These are phyloP conservation scores for Escovopsis sp. DNA, from an alignment of 2,329 filamentous ascomycete genomes.

Conservation along the genomic window DNA sequence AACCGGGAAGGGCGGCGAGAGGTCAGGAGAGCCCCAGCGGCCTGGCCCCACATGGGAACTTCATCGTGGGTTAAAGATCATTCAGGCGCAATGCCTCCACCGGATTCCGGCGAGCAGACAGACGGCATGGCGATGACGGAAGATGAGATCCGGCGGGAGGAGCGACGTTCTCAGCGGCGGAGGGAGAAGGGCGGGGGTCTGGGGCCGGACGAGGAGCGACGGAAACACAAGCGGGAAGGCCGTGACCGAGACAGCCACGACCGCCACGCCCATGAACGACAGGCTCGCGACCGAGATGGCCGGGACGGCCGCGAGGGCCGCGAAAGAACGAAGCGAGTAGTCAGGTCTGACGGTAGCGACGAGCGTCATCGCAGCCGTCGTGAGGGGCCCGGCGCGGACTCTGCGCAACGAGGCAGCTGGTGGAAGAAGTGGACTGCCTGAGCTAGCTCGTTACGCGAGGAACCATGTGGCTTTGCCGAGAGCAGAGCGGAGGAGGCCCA, in stretches of 20 bases:
- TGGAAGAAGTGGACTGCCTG: slow-evolving; percentile 38
- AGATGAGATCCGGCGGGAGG: slow-evolving; percentile 36
- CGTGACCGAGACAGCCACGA: slow-evolving; percentile 8
- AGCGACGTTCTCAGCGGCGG: slow-evolving; percentile 30
- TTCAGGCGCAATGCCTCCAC: slow-evolving; percentile 45
- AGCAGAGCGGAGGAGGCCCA: neutral
- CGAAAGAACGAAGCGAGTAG: slow-evolving; percentile 16
- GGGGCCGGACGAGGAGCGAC: slow-evolving; percentile 27
- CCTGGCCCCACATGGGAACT: slow-evolving; percentile 49
- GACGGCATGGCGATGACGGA: slow-evolving; percentile 23
- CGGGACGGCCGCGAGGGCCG: slow-evolving; percentile 27
- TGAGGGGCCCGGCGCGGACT: slow-evolving; percentile 28
- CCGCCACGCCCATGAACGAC: slow-evolving; percentile 13
- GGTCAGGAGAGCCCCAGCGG: slow-evolving; percentile 18
- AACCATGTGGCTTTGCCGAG: too few relatives aligned
- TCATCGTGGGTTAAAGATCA: slow-evolving; percentile 54
- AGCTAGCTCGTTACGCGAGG: slow-evolving; percentile 13
- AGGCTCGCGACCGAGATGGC: slow-evolving; percentile 18
- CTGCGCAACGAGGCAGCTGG: slow-evolving; percentile 40
- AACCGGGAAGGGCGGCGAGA: slow-evolving; percentile 23
- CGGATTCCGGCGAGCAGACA: slow-evolving; percentile 23
- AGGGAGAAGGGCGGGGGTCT: slow-evolving; percentile 28
- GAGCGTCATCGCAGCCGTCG: slow-evolving; percentile 28
- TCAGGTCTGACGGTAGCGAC: slow-evolving; percentile 28
- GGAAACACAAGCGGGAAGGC: slow-evolving; percentile 20